Percentiles rank a stretch among this genome's conserved stretches.
Evolutionary conservation across 2,329 filamentous ascomycete genomes (phyloP).

Genomic region (Acarospora socialis): DNA sequence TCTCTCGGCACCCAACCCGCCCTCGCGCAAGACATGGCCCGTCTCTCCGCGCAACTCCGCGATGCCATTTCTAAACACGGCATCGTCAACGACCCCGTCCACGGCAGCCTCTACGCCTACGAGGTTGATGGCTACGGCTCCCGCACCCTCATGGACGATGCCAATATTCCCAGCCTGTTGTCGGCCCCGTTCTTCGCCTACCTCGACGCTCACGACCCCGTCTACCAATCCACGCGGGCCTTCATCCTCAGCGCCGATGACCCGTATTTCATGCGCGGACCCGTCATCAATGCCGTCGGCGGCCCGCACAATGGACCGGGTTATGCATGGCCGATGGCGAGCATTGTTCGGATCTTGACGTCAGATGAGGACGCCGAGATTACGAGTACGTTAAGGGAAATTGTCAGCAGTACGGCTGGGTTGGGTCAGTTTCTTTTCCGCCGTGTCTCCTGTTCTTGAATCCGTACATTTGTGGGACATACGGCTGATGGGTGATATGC

Average conservation of each 20-base stretch:
- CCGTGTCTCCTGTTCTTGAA: too few relatives aligned
- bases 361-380: constrained; percentile 34
- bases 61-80: constrained; percentile 33
- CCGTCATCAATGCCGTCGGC: constrained; percentile 34
- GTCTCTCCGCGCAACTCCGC: constrained; percentile 35
- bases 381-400: constrained; percentile 27
- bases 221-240: constrained; percentile 58
- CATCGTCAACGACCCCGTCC: constrained; percentile 27
- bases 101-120: constrained; percentile 48
- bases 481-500: too few relatives aligned
- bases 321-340: constrained; percentile 38
- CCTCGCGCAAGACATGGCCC: constrained; percentile 42
- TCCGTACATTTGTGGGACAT: too few relatives aligned
- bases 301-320: constrained; percentile 34
- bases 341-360: constrained; percentile 37
- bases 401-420: constrained; percentile 33
- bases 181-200: constrained; percentile 47
- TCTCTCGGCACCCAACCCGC: constrained; percentile 31
- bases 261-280: constrained; percentile 37
- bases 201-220: constrained; percentile 42
- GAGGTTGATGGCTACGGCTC: constrained; percentile 53
- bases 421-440: too few relatives aligned
- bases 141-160: constrained; percentile 50
- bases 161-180: constrained; percentile 49
- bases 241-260: constrained; percentile 32